A percentile compares a stretch with the other conserved stretches of the same genome.
Evolutionary conservation across 1,139 yeast species (phyloP).

Genomic region (Pichia sp.): DNA sequence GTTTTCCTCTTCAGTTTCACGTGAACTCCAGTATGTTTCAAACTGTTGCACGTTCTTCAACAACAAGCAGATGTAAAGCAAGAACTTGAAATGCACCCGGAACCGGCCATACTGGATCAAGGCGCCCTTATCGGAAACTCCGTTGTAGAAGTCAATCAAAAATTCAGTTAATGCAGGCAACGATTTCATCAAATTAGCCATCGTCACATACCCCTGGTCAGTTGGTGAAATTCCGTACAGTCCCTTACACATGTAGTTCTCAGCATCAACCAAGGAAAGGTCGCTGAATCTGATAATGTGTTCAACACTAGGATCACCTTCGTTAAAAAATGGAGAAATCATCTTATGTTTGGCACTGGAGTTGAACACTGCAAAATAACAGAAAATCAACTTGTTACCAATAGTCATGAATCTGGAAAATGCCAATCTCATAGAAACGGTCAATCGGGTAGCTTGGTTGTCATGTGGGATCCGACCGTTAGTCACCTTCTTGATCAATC

Average conservation of each 20-base stretch:
- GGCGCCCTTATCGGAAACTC: conserved; percentile 6
- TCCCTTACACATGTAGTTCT: conserved; percentile 3
- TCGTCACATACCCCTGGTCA: conserved; percentile 1
- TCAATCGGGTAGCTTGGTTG: not conserved
- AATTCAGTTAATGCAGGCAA: conserved; percentile 15
- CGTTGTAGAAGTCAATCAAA: conserved; percentile 18
- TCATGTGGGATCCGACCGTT: conserved; percentile 6
- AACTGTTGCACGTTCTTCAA: conserved; percentile 15
- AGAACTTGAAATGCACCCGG: conserved; percentile 17
- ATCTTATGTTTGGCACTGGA: not conserved
- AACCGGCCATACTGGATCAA: conserved; percentile 17
- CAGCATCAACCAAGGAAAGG: conserved; percentile 6
- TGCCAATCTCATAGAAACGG: conserved; percentile 7
- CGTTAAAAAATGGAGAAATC: not conserved
- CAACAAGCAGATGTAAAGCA: conserved; percentile 20
- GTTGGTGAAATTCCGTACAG: conserved; percentile 1
- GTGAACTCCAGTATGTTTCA: not conserved
- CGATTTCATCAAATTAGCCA: conserved; percentile 3
- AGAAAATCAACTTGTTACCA: conserved; percentile 11
- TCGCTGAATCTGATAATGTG: not conserved
- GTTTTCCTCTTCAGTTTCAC: not conserved
- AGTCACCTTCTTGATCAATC: conserved; percentile 12
- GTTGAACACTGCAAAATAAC: conserved; percentile 8
- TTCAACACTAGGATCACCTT: not conserved
- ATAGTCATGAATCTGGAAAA: conserved; percentile 10